A percentile compares a stretch with the other conserved stretches of the same genome.
Evolutionary conservation across 1,284 basidiomycete species (phyloP).

Genomic region (Heterobasidion annosum): DNA sequence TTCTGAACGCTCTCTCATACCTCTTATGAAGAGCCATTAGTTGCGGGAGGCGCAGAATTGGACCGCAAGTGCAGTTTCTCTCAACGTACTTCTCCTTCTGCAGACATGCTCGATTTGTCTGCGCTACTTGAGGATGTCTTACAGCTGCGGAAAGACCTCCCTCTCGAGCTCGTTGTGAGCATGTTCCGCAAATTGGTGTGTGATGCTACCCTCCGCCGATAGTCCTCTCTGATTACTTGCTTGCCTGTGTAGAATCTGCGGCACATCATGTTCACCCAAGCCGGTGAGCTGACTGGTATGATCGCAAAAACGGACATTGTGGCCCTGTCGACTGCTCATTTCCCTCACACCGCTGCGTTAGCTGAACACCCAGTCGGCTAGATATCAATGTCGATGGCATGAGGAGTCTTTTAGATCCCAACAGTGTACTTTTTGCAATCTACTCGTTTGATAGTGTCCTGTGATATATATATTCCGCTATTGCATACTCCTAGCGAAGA

Average conservation of each 20-base stretch:
- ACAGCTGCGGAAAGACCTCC: conserved; percentile 57
- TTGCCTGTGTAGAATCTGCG: conserved; percentile 42
- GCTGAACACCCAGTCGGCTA: conserved; percentile 7
- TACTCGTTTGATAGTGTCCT: too few relatives aligned
- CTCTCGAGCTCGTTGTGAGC: conserved; percentile 58
- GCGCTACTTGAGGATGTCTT: conserved; percentile 46
- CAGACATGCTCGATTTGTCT: conserved; percentile 36
- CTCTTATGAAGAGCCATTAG: conserved; percentile 17
- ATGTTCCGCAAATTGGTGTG: conserved; percentile 67
- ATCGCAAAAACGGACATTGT: conserved; percentile 65
- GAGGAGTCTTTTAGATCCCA: too few relatives aligned
- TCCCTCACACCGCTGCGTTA: conserved; percentile 44
- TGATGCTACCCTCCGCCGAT: conserved; percentile 3
- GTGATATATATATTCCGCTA: too few relatives aligned
- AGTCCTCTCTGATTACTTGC: background rate
- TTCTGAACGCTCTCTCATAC: background rate
- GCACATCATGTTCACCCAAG: conserved; percentile 56
- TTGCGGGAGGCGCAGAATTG: conserved; percentile 20
- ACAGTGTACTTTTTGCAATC: too few relatives aligned
- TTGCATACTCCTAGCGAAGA: too few relatives aligned
- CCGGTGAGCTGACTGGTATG: conserved; percentile 52
- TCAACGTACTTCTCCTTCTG: conserved; percentile 3
- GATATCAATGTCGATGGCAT: too few relatives aligned
- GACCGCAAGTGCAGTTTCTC: conserved; percentile 33
- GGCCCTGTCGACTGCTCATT: conserved; percentile 45